Percentiles rank a stretch among this genome's conserved stretches.
Evolutionary conservation across 2,329 filamentous ascomycete genomes (phyloP).

Genomic region (Dothistroma pini): DNA sequence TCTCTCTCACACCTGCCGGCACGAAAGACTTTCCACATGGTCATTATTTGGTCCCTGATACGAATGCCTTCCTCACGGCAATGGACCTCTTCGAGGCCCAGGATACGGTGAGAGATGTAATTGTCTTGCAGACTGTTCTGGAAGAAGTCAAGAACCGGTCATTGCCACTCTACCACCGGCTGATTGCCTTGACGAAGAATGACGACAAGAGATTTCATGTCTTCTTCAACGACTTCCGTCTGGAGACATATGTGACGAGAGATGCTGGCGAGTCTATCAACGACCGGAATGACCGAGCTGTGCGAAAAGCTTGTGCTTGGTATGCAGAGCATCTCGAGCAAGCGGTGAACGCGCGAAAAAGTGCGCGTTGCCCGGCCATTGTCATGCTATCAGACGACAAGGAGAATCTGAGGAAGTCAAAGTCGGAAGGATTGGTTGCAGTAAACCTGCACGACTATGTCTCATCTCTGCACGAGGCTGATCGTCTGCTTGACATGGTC

Average conservation of each 20-base stretch:
- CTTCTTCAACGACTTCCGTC: conserved; percentile 97
- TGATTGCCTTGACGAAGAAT: conserved; percentile 86
- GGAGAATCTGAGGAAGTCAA: conserved; percentile 79
- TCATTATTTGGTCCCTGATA: conserved; percentile 93
- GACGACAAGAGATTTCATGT: conserved; percentile 98
- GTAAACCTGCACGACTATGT: conserved; percentile 71
- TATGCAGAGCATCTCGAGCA: conserved; percentile 76
- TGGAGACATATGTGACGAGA: conserved; percentile 81
- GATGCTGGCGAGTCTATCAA: conserved; percentile 82
- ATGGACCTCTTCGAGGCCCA: conserved; percentile 97
- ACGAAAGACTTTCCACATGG: conserved; percentile 79
- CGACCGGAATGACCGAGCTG: conserved; percentile 90
- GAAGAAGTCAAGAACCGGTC: conserved; percentile 95
- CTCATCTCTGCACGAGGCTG: conserved; percentile 74
- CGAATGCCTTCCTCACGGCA: conserved; percentile 88
- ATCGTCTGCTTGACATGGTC: conserved; percentile 89
- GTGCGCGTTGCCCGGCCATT: conserved; percentile 63
- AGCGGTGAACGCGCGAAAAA: conserved; percentile 54
- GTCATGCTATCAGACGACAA: conserved; percentile 94
- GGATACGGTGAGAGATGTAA: conserved; percentile 91
- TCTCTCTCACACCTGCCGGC: conserved; percentile 82
- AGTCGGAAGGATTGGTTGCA: conserved; percentile 67
- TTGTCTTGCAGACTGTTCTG: conserved; percentile 91
- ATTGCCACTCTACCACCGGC: conserved; percentile 87
- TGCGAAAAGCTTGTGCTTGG: conserved; percentile 83